Evolutionary conservation across 2,329 filamentous ascomycete species (phyloP).

Genomic region (Aspergillus floridensis): DNA sequence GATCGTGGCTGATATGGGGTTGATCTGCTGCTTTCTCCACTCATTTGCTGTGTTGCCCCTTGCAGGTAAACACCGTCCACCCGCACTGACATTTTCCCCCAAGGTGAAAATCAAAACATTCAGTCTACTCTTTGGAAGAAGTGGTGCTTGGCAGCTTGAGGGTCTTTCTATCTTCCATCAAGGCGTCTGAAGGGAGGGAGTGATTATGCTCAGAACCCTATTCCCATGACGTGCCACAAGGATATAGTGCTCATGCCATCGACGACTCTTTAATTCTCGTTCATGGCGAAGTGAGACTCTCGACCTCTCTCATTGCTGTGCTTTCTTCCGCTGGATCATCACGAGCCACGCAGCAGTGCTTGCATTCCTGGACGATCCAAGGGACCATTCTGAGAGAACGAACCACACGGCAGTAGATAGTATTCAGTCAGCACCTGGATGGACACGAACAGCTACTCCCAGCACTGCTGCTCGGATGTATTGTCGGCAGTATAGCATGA

Average conservation of each 20-base stretch:
- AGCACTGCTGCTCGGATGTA: background rate
- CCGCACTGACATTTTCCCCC: background rate
- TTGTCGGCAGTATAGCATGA: background rate
- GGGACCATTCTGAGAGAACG: background rate
- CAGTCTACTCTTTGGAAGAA: too few species aligned
- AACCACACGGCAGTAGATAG: too few species aligned
- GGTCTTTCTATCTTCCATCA: too few species aligned
- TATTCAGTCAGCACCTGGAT: too few species aligned
- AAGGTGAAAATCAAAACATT: background rate
- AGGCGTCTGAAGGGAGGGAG: too few species aligned
- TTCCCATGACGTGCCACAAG: background rate
- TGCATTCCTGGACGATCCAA: background rate
- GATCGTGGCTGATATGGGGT: background rate
- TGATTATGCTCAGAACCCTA: background rate
- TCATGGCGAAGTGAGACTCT: background rate
- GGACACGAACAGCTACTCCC: background rate
- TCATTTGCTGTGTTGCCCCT: constrained; percentile 1
- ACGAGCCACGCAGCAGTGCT: background rate
- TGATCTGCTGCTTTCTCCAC: background rate
- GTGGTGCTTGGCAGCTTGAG: background rate
- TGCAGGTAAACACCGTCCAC: constrained; percentile 7
- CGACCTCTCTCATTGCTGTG: background rate
- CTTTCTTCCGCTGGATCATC: background rate
- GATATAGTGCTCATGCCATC: background rate
- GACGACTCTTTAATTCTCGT: background rate